Evolutionary conservation across 768 basidiomycete genomes (phyloP).

Genomic region (Hydnum rufescens): DNA sequence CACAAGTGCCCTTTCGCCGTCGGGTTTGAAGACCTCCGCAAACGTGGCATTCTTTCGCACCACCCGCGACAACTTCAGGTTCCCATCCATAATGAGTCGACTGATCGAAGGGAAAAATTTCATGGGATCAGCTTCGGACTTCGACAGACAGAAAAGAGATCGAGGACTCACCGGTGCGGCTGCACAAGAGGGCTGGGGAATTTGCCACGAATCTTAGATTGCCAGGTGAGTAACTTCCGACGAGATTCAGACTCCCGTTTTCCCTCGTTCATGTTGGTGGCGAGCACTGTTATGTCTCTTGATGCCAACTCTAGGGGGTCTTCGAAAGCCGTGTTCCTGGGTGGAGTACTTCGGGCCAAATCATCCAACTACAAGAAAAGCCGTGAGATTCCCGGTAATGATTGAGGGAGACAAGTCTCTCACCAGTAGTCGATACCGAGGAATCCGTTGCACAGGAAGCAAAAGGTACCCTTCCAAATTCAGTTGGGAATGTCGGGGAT

Average conservation of each 20-base stretch:
- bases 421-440: conserved; percentile 86
- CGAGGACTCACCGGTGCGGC: conserved; percentile 58
- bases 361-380: conserved; percentile 49
- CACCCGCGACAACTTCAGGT: conserved; percentile 66
- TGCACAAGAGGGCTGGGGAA: conserved; percentile 97
- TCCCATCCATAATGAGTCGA: conserved; percentile 85
- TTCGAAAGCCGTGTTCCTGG: conserved; percentile 48
- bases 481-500: conserved; percentile 81
- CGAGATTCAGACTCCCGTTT: conserved; percentile 91
- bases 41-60: conserved; percentile 68
- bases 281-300: conserved; percentile 69
- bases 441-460: conserved; percentile 89
- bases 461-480: conserved; percentile 87
- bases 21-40: conserved; percentile 60
- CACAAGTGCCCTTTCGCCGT: conserved; percentile 58
- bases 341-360: conserved; percentile 67
- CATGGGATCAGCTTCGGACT: neutral
- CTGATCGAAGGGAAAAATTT: conserved; percentile 24
- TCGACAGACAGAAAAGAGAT: neutral
- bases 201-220: conserved; percentile 67
- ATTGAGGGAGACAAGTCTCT: conserved; percentile 16
- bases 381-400: conserved; percentile 4
- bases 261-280: conserved; percentile 95
- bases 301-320: conserved; percentile 75
- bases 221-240: conserved; percentile 79